Percentiles rank a stretch among this genome's conserved stretches.
Conservation (phyloP, 2,329 filamentous ascomycete genomes). For the Emergomyces orientalis region DNA sequence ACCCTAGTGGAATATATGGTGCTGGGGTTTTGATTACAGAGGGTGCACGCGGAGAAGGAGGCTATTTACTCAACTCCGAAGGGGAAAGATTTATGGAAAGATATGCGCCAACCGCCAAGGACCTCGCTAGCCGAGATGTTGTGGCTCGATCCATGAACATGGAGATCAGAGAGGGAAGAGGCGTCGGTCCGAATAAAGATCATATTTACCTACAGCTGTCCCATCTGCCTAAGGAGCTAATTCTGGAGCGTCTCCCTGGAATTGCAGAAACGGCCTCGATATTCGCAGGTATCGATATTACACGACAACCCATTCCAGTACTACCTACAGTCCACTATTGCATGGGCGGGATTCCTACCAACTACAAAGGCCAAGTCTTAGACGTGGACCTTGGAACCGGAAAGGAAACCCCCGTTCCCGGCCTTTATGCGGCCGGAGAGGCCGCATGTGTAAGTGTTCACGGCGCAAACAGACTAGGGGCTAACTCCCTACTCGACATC, state of each 20-base stretch:
- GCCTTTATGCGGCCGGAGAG: constrained; percentile 82
- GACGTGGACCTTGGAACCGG: constrained; percentile 64
- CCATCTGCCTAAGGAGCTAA: constrained; percentile 72
- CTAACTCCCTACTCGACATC: constrained; percentile 83
- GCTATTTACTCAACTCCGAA: constrained; percentile 81
- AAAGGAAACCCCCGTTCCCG: constrained; percentile 74
- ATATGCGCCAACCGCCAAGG: constrained; percentile 85
- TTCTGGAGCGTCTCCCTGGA: constrained; percentile 80
- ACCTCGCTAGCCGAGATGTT: constrained; percentile 80
- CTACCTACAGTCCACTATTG: constrained; percentile 89
- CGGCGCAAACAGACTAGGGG: constrained; percentile 82
- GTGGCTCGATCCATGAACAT: constrained; percentile 87
- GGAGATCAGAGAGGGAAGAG: constrained; percentile 83
- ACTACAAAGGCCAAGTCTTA: constrained; percentile 81
- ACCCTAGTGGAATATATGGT: constrained; percentile 88
- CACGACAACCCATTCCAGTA: constrained; percentile 80
- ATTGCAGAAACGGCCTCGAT: constrained; percentile 89
- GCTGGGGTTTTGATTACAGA: constrained; percentile 87
- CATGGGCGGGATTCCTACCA: constrained; percentile 89
- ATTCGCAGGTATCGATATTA: constrained; percentile 81
- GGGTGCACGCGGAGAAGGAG: constrained; percentile 83
- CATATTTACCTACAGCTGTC: constrained; percentile 88
- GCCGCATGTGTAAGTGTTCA: constrained; percentile 86
- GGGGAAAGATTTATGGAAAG: constrained; percentile 92
- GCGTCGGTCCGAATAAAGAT: constrained; percentile 82